A percentile compares a stretch with the other conserved stretches of the same genome.
These are phyloP conservation scores for Apophysomyces ossiformis DNA, from an alignment of 371 early-diverging fungal genomes.

Conservation along the genomic window DNA sequence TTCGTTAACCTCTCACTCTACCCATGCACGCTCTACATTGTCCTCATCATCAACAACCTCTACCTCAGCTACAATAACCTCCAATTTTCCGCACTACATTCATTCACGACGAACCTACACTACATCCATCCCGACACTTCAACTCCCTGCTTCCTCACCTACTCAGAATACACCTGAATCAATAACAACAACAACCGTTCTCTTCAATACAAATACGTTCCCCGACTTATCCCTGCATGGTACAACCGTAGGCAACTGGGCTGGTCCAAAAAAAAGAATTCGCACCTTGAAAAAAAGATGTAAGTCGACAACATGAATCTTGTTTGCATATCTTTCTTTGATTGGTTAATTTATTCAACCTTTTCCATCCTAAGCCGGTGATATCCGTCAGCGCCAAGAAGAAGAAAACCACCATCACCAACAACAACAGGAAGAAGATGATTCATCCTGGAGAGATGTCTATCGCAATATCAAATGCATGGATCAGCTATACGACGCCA, in stretches of 20 bases:
- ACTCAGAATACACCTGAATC: not conserved
- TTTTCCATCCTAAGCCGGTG: not conserved
- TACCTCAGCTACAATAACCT: not conserved
- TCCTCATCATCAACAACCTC: slow-evolving; percentile 6
- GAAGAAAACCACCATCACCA: not conserved
- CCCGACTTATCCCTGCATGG: slow-evolving; percentile 12
- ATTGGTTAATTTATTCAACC: too few species aligned
- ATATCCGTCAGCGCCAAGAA: not conserved
- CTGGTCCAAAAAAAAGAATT: slow-evolving; percentile 8
- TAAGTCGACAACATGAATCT: not conserved
- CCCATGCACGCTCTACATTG: not conserved
- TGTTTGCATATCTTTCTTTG: too few species aligned
- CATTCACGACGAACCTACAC: slow-evolving; percentile 5
- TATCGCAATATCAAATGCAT: slow-evolving; percentile 70
- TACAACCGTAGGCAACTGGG: slow-evolving; percentile 8
- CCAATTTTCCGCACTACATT: slow-evolving; percentile 9
- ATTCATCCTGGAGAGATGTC: slow-evolving; percentile 64
- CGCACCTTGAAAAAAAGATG: slow-evolving; percentile 3
- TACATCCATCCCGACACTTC: slow-evolving; percentile 2
- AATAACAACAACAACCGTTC: not conserved
- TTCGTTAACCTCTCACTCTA: not conserved
- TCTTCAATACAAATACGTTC: slow-evolving; percentile 7
- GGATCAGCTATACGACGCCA: slow-evolving; percentile 76
- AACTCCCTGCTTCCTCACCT: not conserved
- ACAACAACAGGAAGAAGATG: not conserved